Evolutionary conservation across 306 rosid genomes (phyloP).

Genomic region (Castanea sativa): DNA sequence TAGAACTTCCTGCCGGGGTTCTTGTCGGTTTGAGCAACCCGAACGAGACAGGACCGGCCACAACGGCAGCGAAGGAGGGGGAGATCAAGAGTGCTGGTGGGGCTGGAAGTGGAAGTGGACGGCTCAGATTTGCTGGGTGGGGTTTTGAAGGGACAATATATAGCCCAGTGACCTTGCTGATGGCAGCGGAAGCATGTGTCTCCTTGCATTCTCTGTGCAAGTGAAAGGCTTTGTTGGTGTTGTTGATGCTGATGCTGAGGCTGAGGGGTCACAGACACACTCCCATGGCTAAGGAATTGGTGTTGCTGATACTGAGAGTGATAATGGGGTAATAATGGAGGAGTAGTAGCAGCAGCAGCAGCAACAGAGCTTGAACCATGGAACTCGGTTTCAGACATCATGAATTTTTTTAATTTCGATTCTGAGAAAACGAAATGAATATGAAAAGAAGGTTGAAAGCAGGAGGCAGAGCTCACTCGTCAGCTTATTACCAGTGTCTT

Average conservation of each 20-base stretch:
- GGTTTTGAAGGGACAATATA: slow-evolving; percentile 22
- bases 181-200: slow-evolving; percentile 23
- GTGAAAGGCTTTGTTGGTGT: not conserved
- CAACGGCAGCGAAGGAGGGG: slow-evolving; percentile 31
- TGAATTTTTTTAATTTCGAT: no score
- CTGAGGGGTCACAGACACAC: not conserved
- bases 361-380: no score
- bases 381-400: no score
- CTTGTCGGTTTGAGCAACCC: not conserved
- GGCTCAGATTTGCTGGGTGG: not conserved
- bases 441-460: no score
- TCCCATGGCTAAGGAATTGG: not conserved
- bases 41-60: slow-evolving; percentile 25
- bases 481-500: no score
- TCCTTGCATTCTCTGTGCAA: not conserved
- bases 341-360: no score
- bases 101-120: not conserved
- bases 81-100: not conserved
- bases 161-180: slow-evolving; percentile 24
- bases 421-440: no score
- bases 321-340: no score
- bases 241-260: not conserved
- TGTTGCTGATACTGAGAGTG: not conserved
- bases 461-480: no score
- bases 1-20: slow-evolving; percentile 22